Evolutionary conservation across 1,284 basidiomycete species (phyloP).

Genomic region (Sanguinoderma infundibulare): DNA sequence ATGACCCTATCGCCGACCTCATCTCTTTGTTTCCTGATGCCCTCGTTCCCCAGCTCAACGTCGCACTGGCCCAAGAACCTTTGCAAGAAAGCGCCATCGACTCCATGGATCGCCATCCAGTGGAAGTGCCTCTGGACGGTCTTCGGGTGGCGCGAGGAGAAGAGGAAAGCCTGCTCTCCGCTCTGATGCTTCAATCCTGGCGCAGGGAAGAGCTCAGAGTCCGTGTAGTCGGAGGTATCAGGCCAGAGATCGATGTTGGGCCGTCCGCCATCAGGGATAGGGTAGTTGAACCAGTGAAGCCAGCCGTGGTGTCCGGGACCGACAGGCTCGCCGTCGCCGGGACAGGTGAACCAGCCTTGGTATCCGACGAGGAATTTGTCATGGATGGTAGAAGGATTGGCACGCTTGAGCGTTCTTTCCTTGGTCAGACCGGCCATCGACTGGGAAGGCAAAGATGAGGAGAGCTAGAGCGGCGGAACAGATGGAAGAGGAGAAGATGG

Average conservation of each 20-base stretch:
- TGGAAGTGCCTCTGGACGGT: conserved; percentile 79
- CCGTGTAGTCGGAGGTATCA: conserved; percentile 68
- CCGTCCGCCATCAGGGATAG: conserved; percentile 66
- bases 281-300: conserved; percentile 79
- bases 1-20: conserved; percentile 71
- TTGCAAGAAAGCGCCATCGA: conserved; percentile 80
- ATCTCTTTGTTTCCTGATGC: conserved; percentile 64
- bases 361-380: conserved; percentile 84
- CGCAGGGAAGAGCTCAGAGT: conserved; percentile 68
- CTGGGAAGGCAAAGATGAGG: neutral
- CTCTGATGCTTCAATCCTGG: conserved; percentile 62
- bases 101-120: conserved; percentile 80
- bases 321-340: conserved; percentile 42
- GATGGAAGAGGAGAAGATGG: neutral
- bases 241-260: conserved; percentile 79
- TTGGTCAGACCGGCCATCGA: conserved; percentile 19
- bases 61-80: conserved; percentile 73
- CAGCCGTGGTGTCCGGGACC: conserved; percentile 79
- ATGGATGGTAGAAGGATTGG: conserved; percentile 61
- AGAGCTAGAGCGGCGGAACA: conserved; percentile 1
- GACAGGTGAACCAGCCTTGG: conserved; percentile 73
- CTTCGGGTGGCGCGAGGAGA: conserved; percentile 74
- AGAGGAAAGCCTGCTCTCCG: conserved; percentile 66
- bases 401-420: conserved; percentile 35
- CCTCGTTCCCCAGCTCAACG: conserved; percentile 50